Base-by-base conservation (phyloP, 768 basidiomycete genomes). In the Kwoniella dejecticola region DNA sequence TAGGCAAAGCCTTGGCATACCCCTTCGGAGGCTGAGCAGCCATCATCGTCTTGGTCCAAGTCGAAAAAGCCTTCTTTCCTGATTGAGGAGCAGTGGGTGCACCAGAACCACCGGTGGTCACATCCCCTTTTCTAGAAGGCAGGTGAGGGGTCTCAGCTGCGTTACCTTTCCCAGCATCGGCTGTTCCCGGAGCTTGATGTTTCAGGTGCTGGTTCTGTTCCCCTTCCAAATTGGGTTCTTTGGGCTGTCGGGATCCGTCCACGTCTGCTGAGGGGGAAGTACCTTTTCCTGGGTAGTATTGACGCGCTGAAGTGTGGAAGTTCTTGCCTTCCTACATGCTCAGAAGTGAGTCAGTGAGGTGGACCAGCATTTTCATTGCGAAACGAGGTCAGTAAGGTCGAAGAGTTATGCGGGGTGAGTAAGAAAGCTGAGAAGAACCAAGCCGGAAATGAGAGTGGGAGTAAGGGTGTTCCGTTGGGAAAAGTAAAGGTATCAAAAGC, bases 191-290 rank as follows among this genome's bases (percentile, higher is more conserved):
- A 6, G 45, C 13, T 30, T 67, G 67, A 64, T 78, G 77, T 52
- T 73, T 74, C 33, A 78, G 62, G 52, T 77, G 74, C 19, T 60
- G 33, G 54, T 75, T 77, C 53, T 78, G 77, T 21, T 78, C 75
- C 8, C 72, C 72, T 11, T 65, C 60, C n/a, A 76, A 54, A 12
- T 57, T 53, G 23, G 45, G 47, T 19, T 67, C 66, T 40, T 61
- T 62, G 17, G 71, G 65, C 26, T 62, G 41, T 31, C 67, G 59
- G 1, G 67, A 52, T n/a, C 47, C 61, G 10, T 62, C 47, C 3
- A 31, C 40, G 13, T 66, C 46, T 41, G 61, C 45, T 27, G 54
- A 54, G 15, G 68, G 57, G 29, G 27, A 54, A 15, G 58, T 53
- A 13, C 36, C 52, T 27, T 49, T 52, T 36, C 55, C 52, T 47